Evolutionary conservation across 768 basidiomycete species (phyloP), one percentile per base, ranked within the genome.

Genomic region (Suillus plorans): DNA sequence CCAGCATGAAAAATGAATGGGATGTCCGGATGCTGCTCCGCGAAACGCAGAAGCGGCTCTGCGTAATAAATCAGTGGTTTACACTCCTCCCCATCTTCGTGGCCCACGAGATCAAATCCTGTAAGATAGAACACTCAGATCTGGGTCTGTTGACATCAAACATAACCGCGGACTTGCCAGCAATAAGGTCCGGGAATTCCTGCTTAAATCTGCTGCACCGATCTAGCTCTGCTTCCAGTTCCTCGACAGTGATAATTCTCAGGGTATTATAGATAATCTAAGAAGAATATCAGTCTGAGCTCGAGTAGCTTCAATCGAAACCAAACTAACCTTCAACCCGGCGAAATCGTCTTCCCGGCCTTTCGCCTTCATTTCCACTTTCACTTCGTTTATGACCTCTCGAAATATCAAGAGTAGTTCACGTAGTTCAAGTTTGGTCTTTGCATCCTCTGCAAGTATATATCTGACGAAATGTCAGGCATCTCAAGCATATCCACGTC

Each of bases 101-200:
- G 77, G 1, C 82, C 82, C 37, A 84, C 84, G 36, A 84, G 74
- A 70, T 85, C 84, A 64, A 85, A 85, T 2, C 81, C 82, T 79
- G 53, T 41, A 4, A 42, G 25, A 39, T 50, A 28, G 5, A 20
- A 36, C 53, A 52, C 16, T 59, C 18, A 53, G 41, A 25, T 16
- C 28, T n/a, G 10, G 22, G 31, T 39, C 22, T 31, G 42, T 16
- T 36, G 22, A 53, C 14, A 25, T 14, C 2, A 10, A 16, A 16
- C 14, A 37, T 12, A 20, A 34, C 7, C 16, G 2, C 22, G 20
- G 14, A 62, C 69, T 49, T 36, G 78, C 82, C 82, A 7, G 77
- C 80, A 36, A 84, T 78, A 20, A 84, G 72, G 63, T 81, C 73
- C 44, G 82, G 84, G 67, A 80, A 83, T 63, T 80, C 78, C 64